phyloP scores from a whole-genome alignment of 1,284 basidiomycete species.

The Cronartium quercuum region DNA sequence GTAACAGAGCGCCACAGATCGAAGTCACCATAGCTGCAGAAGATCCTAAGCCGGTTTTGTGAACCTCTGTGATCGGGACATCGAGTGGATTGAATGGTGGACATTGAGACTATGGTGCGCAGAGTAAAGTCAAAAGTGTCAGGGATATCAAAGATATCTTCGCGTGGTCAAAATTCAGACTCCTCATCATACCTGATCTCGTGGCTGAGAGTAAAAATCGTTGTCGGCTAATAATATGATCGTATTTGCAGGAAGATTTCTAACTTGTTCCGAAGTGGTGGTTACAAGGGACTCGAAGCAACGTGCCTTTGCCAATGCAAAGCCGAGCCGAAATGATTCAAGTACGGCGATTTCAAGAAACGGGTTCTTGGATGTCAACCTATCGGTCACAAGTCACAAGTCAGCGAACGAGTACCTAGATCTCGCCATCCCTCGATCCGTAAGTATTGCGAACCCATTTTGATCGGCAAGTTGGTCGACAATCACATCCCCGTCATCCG shows the following conservation, averaged over 20 bases:
- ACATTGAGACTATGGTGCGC: slow-evolving; percentile 59
- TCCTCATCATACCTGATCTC: slow-evolving; percentile 8
- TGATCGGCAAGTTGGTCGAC: not conserved
- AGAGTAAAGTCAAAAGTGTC: slow-evolving; percentile 55
- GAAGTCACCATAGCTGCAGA: slow-evolving; percentile 96
- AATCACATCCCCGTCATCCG: not conserved
- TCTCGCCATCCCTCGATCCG: not conserved
- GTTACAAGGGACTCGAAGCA: not conserved
- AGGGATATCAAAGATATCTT: slow-evolving; percentile 52
- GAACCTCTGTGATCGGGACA: slow-evolving; percentile 67
- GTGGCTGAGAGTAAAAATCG: slow-evolving; percentile 38
- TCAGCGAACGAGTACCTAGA: not conserved
- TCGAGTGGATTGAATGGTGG: slow-evolving; percentile 69
- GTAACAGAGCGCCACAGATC: slow-evolving; percentile 73
- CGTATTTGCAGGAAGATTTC: not conserved
- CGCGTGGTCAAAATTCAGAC: not conserved
- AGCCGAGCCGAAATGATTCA: slow-evolving; percentile 13
- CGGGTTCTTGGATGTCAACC: slow-evolving; percentile 6
- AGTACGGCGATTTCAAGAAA: slow-evolving; percentile 24
- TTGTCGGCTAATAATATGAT: slow-evolving; percentile 19
- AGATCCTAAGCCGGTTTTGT: slow-evolving; percentile 96
- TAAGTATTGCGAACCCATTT: not conserved
- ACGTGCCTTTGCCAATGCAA: not conserved
- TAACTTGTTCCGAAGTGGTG: not conserved
- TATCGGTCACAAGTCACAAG: not conserved